Evolutionary conservation across 202 grass and related monocot species (phyloP).

Genomic region (Hordeum pubiflorum): DNA sequence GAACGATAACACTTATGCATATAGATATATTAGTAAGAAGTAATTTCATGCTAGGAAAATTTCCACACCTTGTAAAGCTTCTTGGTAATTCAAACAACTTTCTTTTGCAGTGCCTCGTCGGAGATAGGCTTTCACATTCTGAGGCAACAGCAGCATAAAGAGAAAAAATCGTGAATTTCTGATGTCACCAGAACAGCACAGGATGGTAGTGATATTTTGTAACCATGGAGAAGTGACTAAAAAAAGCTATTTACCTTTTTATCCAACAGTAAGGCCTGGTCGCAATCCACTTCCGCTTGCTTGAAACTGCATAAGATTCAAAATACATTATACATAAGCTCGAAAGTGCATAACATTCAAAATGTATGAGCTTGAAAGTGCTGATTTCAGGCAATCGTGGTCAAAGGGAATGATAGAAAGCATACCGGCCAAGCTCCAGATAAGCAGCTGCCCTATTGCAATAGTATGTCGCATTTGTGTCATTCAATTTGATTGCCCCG

Average conservation of each 20-base stretch:
- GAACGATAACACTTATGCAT: background rate
- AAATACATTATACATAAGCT: constrained; percentile 16
- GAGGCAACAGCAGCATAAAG: constrained; percentile 13
- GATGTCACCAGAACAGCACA: constrained; percentile 3
- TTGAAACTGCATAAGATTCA: constrained; percentile 58
- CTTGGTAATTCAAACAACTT: constrained; percentile 69
- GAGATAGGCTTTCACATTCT: constrained; percentile 97
- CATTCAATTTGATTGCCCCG: constrained; percentile 64
- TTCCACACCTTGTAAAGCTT: constrained; percentile 78
- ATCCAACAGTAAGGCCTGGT: constrained; percentile 69
- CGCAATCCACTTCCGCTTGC: constrained; percentile 86
- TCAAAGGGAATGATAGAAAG: constrained; percentile 9
- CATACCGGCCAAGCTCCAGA: constrained; percentile 81
- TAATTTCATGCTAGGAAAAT: constrained; percentile 22
- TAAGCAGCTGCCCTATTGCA: constrained; percentile 96
- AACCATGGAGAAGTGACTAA: background rate
- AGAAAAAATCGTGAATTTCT: background rate
- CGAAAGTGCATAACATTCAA: constrained; percentile 52
- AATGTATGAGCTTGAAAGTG: constrained; percentile 9
- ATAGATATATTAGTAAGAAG: background rate
- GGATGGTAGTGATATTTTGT: background rate
- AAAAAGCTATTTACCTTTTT: constrained; percentile 52
- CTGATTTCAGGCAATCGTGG: constrained; percentile 11
- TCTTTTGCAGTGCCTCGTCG: constrained; percentile 74
- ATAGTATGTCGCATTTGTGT: constrained; percentile 85